Base-by-base conservation (phyloP, 2,329 filamentous ascomycete genomes). In the Capronia epimyces region DNA sequence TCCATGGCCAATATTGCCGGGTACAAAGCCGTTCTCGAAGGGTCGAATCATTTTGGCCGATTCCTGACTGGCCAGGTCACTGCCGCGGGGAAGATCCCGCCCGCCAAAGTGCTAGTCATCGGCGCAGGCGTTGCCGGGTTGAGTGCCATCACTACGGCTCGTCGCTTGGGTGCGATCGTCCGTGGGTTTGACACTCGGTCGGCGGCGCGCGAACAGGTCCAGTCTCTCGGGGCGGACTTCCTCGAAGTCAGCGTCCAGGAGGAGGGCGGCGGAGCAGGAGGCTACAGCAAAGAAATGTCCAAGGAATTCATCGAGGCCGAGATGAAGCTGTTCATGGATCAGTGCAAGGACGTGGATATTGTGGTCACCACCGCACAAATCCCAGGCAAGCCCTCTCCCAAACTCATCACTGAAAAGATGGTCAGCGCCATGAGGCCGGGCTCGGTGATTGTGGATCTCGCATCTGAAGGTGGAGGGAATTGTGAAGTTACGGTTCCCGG, bases 1-100 rank as follows among this genome's bases (percentile, higher is more conserved):
- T 93, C 87, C 8, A 95, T 95, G 89, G 89, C 89, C 53, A 95
- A 95, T 62, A 95, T 95, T 70, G 87, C 89, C 18, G 89, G 89
- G 0, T 95, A 95, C 71, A 95, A 94, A 69, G 89, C 89, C 34
- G 87, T 95, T 1, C 73, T 95, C 37, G 89, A 95, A 67, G 89
- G 89, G 1, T 90, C 87, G 12, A 95, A 95, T 68, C 82, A 86
- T 57, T 95, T 94, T 68, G 89, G 89, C 46, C 82, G 89, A 40
- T 95, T 94, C 64, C 70, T 95, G 60, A 94, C 89, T 10, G 89
- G 89, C 22, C 89, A 95, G 66, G 87, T 90, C 13, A 95, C 89
- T 3, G 89, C 89, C 45, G 89, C 89, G 47, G 89, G 89, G 52
- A 83, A 93, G 76, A 93, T 95, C 27, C 89, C 89, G 0, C 89